These are phyloP conservation scores for Microstroma glucosiphilum DNA, from an alignment of 1,284 basidiomycete genomes.

Conservation along the genomic window DNA sequence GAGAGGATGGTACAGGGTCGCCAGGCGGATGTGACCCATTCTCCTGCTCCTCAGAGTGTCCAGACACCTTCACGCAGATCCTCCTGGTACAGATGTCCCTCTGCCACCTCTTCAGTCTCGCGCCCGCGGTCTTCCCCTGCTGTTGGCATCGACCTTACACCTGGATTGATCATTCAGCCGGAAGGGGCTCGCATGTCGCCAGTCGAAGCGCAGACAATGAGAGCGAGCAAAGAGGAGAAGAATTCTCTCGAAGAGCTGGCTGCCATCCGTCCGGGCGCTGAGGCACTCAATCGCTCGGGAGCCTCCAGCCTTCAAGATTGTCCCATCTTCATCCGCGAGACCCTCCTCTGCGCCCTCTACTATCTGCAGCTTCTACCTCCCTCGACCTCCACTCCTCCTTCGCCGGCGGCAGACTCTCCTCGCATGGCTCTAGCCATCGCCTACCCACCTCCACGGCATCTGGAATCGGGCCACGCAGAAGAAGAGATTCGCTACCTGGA, in stretches of 20 bases:
- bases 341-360: slow-evolving; percentile 12
- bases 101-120: background rate
- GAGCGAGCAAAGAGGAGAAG: background rate
- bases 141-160: no score
- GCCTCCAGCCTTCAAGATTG: background rate
- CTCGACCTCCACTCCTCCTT: no score
- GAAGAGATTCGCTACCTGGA: slow-evolving; percentile 10
- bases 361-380: background rate
- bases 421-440: slow-evolving; percentile 3
- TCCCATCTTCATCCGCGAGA: slow-evolving; percentile 7
- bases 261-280: no score
- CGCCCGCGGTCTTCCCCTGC: no score
- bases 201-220: background rate
- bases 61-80: background rate
- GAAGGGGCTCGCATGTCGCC: no score
- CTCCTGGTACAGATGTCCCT: slow-evolving; percentile 5
- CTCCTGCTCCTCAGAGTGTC: no score
- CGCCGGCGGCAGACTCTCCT: background rate
- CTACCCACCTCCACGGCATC: slow-evolving; percentile 11
- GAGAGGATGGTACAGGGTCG: slow-evolving; percentile 29
- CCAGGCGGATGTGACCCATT: no score
- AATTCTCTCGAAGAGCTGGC: background rate
- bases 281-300: no score
- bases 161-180: no score
- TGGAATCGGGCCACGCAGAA: background rate